These are phyloP conservation scores for Angomonas deanei DNA, from an alignment of 208 protist species.

Conservation along the genomic window DNA sequence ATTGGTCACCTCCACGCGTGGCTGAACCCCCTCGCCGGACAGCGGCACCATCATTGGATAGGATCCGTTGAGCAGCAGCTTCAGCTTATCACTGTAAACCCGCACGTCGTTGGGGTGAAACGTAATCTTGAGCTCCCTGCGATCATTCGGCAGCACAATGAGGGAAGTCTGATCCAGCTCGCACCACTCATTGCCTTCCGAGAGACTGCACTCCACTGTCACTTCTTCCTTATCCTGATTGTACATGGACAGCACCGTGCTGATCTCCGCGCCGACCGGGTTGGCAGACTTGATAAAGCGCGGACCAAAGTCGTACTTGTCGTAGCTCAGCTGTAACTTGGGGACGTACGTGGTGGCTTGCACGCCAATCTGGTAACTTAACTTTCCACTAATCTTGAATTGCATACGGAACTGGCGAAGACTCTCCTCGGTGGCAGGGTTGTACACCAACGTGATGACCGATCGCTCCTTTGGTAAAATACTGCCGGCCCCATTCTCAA, in stretches of 20 bases:
- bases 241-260: slow-evolving; percentile 63
- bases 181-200: slow-evolving; percentile 72
- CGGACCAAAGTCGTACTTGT: slow-evolving; percentile 89
- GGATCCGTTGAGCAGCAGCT: slow-evolving; percentile 92
- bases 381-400: slow-evolving; percentile 72
- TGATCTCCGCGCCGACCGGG: slow-evolving; percentile 16
- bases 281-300: slow-evolving; percentile 80
- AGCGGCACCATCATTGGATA: slow-evolving; percentile 76
- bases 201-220: slow-evolving; percentile 75
- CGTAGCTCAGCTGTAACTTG: slow-evolving; percentile 83
- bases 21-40: slow-evolving; percentile 86
- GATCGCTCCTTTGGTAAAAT: slow-evolving; percentile 59
- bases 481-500: slow-evolving; percentile 58
- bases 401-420: slow-evolving; percentile 64
- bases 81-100: slow-evolving; percentile 84
- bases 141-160: slow-evolving; percentile 74
- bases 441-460: slow-evolving; percentile 75
- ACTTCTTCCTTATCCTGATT: slow-evolving; percentile 90
- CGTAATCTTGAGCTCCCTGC: slow-evolving; percentile 55
- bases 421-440: slow-evolving; percentile 60
- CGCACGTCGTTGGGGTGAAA: slow-evolving; percentile 87
- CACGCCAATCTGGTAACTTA: slow-evolving; percentile 80
- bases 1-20: slow-evolving; percentile 85
- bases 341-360: slow-evolving; percentile 78
- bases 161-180: slow-evolving; percentile 85